Evolutionary conservation across 352 stramenopile genomes (phyloP), one percentile per base, ranked within the genome.

Genomic region (Phytophthora sp.): DNA sequence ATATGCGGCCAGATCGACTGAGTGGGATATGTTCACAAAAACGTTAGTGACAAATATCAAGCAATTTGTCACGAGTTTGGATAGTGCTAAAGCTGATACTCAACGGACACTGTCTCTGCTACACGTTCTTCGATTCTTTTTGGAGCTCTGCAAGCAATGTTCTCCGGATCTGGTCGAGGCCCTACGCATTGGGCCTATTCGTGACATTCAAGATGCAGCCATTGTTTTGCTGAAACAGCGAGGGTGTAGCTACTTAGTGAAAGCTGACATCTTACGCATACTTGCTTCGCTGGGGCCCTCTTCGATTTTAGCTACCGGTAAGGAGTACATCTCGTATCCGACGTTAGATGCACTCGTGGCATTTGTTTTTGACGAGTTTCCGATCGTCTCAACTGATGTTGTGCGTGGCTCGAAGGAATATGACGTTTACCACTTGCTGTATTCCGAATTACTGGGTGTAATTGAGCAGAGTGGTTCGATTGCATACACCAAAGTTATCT

Each of bases 301-400:
- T 23, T 67, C 59, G n/a, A 26, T 30, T n/a, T 26, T 68, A 18
- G 31, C 37, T 15, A 18, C 26, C 3, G 21, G 50, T 26, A 43
- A 66, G 12, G 15, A 50, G 15, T 32, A 55, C 6, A 48, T 48
- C 4, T 45, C 64, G 8, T 55, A 68, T 26, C 4, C 23, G 5
- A 62, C 78, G 4, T 38, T 85, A 35, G 62, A 77, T 13, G 69
- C 69, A 18, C 39, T 93, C 1, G 41, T 75, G 15, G 37, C 24
- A 12, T 89, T 95, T 49, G 66, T 91, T 37, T 74, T 89, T 9
- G 76, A 89, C 21, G 82, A 92, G 30, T 93, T 95, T 52, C 87
- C 84, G 4, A 88, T 94, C 31, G 56, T 74, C 23, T 95, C 87
- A n/a, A 72, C 62, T 20, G 87, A 95, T 65, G 83, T 94, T 4